Conservation (phyloP, 73 alveolate species). For the Paramecium caudatum region DNA sequence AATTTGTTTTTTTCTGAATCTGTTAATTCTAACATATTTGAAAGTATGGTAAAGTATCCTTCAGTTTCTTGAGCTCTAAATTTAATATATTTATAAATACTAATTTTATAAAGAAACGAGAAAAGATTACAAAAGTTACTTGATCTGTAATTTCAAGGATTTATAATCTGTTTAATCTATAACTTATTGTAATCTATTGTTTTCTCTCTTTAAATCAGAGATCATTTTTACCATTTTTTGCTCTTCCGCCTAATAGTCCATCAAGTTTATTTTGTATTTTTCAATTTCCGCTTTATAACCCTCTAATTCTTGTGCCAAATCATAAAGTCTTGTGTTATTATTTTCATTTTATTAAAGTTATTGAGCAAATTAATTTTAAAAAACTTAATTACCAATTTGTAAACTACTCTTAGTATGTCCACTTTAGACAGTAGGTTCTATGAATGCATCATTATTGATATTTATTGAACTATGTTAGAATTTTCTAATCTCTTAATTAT, state of each 20-base stretch:
- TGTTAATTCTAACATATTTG: neutral
- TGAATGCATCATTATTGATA: neutral
- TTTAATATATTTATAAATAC: neutral
- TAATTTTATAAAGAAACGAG: neutral
- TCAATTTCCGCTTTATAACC: neutral
- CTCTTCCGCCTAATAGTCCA: neutral
- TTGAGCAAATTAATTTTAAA: constrained; percentile 15
- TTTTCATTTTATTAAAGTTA: constrained; percentile 30
- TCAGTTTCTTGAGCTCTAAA: constrained; percentile 31
- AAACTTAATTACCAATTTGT: neutral
- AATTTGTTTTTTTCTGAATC: neutral
- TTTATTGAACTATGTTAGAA: neutral
- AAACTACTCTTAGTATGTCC: constrained; percentile 44
- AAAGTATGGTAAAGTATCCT: neutral
- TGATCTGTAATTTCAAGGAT: neutral
- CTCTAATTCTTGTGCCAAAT: constrained; percentile 2
- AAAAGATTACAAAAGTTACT: constrained; percentile 6
- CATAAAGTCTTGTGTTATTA: constrained; percentile 31
- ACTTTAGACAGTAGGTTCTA: constrained; percentile 42
- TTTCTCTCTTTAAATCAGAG: constrained; percentile 26
- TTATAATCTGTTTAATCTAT: neutral
- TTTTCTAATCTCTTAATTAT: constrained; percentile 11
- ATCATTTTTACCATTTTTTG: constrained; percentile 6
- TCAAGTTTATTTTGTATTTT: neutral
- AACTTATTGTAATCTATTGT: neutral